phyloP scores from a whole-genome alignment of 1,139 yeast species.

The Protomyces gravidus region DNA sequence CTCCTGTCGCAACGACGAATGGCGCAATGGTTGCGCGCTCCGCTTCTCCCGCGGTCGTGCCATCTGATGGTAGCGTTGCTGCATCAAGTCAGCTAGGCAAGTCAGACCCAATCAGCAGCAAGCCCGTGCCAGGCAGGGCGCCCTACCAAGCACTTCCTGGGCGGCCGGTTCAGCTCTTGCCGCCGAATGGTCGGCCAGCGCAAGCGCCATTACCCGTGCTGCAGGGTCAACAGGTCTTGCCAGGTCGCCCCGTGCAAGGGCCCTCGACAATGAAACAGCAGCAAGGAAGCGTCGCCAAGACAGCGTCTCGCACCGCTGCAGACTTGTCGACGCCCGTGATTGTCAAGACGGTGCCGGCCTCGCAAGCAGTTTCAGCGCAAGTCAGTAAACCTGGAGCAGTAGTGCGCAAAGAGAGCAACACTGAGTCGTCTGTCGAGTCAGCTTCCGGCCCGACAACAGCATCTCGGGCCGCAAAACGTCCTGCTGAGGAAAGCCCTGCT shows the following conservation, averaged over 20 bases:
- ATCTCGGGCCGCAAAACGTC: not conserved
- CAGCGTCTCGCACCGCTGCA: not conserved
- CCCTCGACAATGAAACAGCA: not conserved
- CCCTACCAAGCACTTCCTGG: not conserved
- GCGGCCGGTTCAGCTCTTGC: not conserved
- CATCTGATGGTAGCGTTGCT: not conserved
- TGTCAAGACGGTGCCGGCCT: not conserved
- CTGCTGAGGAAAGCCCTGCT: not conserved
- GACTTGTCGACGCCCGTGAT: not conserved
- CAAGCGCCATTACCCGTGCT: not conserved
- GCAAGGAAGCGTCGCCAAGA: not conserved
- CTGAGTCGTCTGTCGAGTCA: no score
- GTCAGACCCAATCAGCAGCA: not conserved
- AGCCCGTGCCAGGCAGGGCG: not conserved
- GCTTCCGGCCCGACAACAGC: no score
- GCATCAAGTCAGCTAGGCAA: not conserved
- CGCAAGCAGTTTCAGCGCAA: no score
- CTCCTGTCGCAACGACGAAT: not conserved
- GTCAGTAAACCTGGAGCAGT: no score
- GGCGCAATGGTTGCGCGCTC: not conserved
- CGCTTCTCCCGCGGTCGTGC: not conserved
- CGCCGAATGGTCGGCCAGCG: not conserved
- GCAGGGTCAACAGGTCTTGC: not conserved
- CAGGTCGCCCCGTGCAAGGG: not conserved
- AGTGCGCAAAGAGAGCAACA: no score